Percentiles rank a stretch among this genome's conserved stretches.
Conservation (phyloP, 495 filamentous ascomycete species). For the Corynascus novoguineensis region DNA sequence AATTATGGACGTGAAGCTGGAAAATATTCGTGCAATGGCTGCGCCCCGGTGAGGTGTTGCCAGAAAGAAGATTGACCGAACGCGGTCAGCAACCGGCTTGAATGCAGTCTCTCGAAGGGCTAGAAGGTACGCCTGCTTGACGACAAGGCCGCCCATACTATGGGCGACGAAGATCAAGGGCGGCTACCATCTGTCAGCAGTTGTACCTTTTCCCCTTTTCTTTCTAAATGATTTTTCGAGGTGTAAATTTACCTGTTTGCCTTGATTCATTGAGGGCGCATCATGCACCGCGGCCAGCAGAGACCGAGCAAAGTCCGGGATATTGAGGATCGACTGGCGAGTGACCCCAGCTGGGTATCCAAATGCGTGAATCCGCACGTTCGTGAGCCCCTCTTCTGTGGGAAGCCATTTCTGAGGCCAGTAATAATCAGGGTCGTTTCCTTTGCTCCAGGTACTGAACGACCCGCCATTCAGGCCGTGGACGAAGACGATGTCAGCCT, state of each 20-base stretch:
- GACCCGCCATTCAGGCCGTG: conserved; percentile 29
- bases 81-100: conserved; percentile 23
- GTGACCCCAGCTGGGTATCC: conserved; percentile 15
- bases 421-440: conserved; percentile 12
- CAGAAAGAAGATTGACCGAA: conserved; percentile 43
- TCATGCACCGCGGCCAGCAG: conserved; percentile 36
- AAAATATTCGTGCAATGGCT: conserved; percentile 36
- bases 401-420: conserved; percentile 30
- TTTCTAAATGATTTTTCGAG: too few relatives aligned
- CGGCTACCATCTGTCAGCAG: conserved; percentile 14
- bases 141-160: conserved; percentile 47
- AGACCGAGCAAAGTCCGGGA: conserved; percentile 39
- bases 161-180: conserved; percentile 43
- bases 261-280: conserved; percentile 18
- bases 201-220: background rate
- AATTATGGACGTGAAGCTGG: conserved; percentile 2
- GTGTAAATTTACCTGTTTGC: background rate
- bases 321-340: conserved; percentile 26
- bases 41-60: conserved; percentile 47
- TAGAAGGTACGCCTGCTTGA: conserved; percentile 37
- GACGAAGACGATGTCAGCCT: conserved; percentile 34
- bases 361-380: conserved; percentile 25
- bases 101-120: conserved; percentile 17
- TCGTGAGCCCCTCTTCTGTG: conserved; percentile 20
- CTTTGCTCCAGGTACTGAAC: conserved; percentile 22